These are phyloP conservation scores for Calonectria leucothoes DNA, from an alignment of 2,329 filamentous ascomycete species.

Conservation along the genomic window DNA sequence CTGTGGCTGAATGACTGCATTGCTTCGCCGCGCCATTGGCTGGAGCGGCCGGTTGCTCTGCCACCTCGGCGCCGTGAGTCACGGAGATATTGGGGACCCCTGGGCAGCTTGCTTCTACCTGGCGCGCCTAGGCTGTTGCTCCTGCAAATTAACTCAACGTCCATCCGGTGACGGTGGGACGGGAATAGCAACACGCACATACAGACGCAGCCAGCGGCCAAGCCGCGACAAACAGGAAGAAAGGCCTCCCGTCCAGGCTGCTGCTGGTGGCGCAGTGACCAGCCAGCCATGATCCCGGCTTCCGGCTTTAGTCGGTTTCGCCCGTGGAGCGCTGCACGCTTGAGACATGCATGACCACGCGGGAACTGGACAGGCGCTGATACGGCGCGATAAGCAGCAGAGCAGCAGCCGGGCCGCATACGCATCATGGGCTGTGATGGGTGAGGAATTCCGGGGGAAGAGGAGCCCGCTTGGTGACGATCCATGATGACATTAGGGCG, in stretches of 20 bases:
- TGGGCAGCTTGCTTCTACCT: neutral
- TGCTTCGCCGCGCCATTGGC: neutral
- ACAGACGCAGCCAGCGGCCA: neutral
- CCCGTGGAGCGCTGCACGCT: neutral
- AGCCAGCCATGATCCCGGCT: neutral
- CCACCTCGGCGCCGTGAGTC: slow-evolving; percentile 15
- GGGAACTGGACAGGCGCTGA: slow-evolving; percentile 3
- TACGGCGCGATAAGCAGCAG: slow-evolving; percentile 20
- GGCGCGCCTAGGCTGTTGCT: neutral
- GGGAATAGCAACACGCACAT: slow-evolving; percentile 3
- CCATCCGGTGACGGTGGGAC: too few relatives aligned
- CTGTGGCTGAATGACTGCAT: slow-evolving; percentile 9
- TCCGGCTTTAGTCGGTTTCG: neutral
- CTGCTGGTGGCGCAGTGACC: neutral
- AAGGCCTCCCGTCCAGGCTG: neutral
- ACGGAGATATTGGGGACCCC: slow-evolving; percentile 5
- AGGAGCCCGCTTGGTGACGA: neutral
- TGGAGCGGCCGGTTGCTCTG: slow-evolving; percentile 4
- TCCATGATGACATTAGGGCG: neutral
- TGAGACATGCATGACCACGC: slow-evolving; percentile 14
- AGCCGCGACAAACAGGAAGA: neutral
- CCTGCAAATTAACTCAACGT: too few relatives aligned
- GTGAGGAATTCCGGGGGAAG: neutral
- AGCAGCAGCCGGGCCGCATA: too few relatives aligned
- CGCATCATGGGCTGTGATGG: neutral